phyloP scores from a whole-genome alignment of 306 rosid species.

The Carpinus fangiana region DNA sequence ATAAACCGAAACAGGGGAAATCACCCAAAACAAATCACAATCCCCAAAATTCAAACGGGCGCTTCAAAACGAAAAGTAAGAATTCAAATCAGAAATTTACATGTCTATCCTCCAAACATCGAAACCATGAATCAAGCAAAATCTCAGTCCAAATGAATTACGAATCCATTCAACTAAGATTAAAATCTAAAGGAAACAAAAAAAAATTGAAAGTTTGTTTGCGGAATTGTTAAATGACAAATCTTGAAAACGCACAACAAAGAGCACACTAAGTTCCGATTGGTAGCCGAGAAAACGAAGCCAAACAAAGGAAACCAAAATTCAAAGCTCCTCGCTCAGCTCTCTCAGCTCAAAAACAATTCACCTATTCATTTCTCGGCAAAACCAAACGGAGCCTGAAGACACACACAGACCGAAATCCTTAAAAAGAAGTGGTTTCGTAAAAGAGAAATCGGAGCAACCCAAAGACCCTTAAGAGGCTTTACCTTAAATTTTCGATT shows the following conservation, averaged over 20 bases:
- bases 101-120: not conserved
- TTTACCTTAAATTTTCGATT: constrained; percentile 23
- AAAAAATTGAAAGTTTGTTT: not conserved
- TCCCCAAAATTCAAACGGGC: not conserved
- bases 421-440: not conserved
- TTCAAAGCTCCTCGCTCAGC: not conserved
- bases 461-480: not conserved
- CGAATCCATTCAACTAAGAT: not conserved
- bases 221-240: not conserved
- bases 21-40: not conserved
- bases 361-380: not conserved
- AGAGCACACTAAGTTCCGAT: constrained; percentile 4
- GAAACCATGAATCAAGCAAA: constrained; percentile 3
- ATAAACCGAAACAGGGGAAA: not conserved
- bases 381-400: not conserved
- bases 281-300: not conserved
- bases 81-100: not conserved
- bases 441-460: not conserved
- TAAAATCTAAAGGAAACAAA: not conserved
- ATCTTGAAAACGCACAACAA: not conserved
- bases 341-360: not conserved
- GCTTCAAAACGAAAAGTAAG: not conserved
- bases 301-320: not conserved
- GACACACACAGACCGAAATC: not conserved
- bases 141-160: not conserved